phyloP scores from a whole-genome alignment of 805 yeast genomes.

The Kuraishia borneana region DNA sequence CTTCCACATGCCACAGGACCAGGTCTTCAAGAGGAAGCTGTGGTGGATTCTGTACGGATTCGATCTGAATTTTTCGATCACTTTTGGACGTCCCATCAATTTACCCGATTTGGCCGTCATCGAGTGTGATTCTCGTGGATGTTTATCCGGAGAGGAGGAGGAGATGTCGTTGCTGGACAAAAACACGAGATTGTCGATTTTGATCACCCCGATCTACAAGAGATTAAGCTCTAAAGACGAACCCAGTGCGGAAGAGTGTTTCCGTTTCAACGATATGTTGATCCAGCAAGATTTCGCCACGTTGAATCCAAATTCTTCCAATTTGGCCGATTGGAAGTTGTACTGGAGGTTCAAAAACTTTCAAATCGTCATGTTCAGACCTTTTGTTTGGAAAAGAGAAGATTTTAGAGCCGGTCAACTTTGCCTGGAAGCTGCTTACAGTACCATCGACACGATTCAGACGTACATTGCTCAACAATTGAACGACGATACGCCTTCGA shows the following conservation, averaged over 20 bases:
- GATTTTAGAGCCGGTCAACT: slow-evolving; percentile 19
- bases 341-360: slow-evolving; percentile 49
- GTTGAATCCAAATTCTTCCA: slow-evolving; percentile 36
- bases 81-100: slow-evolving; percentile 54
- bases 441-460: slow-evolving; percentile 38
- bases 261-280: slow-evolving; percentile 2
- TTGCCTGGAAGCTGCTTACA: slow-evolving; percentile 40
- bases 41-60: slow-evolving; percentile 62
- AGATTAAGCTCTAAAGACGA: slow-evolving; percentile 33
- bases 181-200: slow-evolving; percentile 24
- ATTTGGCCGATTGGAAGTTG: slow-evolving; percentile 38
- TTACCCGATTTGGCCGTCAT: slow-evolving; percentile 22
- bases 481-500: slow-evolving; percentile 16
- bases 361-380: slow-evolving; percentile 42
- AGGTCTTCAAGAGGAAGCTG: slow-evolving; percentile 28
- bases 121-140: background rate
- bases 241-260: slow-evolving; percentile 33
- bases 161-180: background rate
- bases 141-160: background rate
- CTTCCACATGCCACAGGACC: slow-evolving; percentile 30
- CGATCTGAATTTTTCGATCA: slow-evolving; percentile 52
- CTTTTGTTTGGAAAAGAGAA: slow-evolving; percentile 45
- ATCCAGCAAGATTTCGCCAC: slow-evolving; percentile 6
- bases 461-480: slow-evolving; percentile 15
- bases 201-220: slow-evolving; percentile 25